phyloP scores from a whole-genome alignment of 192 early-diverging fungal genomes.

The Coemansia sp. region DNA sequence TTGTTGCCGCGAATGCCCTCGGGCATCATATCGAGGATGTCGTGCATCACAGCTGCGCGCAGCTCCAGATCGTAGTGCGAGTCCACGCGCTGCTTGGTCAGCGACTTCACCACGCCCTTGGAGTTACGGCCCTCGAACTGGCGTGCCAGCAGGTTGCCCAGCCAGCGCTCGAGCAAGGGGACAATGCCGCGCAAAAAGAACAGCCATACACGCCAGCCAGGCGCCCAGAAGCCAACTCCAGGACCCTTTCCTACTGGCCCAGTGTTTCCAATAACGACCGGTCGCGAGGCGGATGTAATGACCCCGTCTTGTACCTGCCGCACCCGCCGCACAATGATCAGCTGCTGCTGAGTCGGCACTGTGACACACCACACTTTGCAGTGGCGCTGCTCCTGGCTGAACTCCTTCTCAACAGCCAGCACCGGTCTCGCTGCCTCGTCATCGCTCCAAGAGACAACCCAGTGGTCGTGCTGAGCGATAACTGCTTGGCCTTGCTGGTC shows the following conservation, averaged over 20 bases:
- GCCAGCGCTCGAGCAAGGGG: slow-evolving; percentile 96
- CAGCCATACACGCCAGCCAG: slow-evolving; percentile 99
- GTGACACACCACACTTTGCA: slow-evolving; percentile 44
- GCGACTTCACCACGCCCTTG: slow-evolving; percentile 97
- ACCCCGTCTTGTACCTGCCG: slow-evolving; percentile 10
- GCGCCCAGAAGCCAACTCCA: slow-evolving; percentile 98
- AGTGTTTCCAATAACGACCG: slow-evolving; percentile 63
- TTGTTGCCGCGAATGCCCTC: slow-evolving; percentile 98
- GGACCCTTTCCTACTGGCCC: slow-evolving; percentile 98
- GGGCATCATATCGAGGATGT: slow-evolving; percentile 99
- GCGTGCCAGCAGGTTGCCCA: slow-evolving; percentile 96
- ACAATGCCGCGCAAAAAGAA: slow-evolving; percentile 99
- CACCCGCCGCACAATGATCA: slow-evolving; percentile 39
- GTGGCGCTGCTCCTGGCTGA: slow-evolving; percentile 17
- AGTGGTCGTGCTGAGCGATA: not conserved
- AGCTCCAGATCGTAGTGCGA: slow-evolving; percentile 98
- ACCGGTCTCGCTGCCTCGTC: slow-evolving; percentile 16
- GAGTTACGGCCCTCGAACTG: slow-evolving; percentile 98
- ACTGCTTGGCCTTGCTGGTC: not conserved
- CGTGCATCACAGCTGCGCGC: slow-evolving; percentile 98
- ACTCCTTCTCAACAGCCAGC: slow-evolving; percentile 14
- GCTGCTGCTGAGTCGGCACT: slow-evolving; percentile 38
- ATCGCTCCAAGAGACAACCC: slow-evolving; percentile 17
- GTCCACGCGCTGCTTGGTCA: slow-evolving; percentile 99
- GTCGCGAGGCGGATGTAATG: slow-evolving; percentile 14